Evolutionary conservation across 1,139 yeast species (phyloP).

Genomic region (Kluyveromyces sp.): DNA sequence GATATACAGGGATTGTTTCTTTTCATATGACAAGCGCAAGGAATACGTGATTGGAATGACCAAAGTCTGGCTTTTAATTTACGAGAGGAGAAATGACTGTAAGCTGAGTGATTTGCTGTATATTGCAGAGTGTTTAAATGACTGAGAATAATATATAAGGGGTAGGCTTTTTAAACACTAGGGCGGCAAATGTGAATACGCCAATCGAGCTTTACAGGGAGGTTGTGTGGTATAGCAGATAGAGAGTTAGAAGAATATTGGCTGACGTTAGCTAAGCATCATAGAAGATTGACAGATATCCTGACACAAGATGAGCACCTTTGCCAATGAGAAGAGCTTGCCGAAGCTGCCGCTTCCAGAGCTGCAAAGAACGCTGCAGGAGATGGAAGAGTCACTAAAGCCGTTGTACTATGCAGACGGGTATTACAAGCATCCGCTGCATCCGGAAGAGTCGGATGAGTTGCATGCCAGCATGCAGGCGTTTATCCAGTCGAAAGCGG

Average conservation of each 20-base stretch:
- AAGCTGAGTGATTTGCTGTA: no score
- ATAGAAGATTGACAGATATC: no score
- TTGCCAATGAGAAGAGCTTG: conserved; percentile 9
- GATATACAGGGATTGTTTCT: no score
- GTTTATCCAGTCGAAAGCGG: conserved; percentile 39
- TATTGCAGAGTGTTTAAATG: no score
- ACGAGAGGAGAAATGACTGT: no score
- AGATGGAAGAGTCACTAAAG: conserved; percentile 25
- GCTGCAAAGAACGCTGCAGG: conserved; percentile 18
- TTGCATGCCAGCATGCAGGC: conserved; percentile 31
- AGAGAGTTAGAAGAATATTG: no score
- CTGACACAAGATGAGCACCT: no score
- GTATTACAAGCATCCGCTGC: conserved; percentile 25
- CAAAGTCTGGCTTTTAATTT: neutral
- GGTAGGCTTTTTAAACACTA: neutral
- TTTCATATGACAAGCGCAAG: no score
- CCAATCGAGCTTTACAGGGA: no score
- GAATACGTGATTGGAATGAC: no score
- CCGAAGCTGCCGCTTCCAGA: conserved; percentile 29
- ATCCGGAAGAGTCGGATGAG: conserved; percentile 19
- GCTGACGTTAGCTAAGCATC: no score
- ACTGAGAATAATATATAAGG: neutral
- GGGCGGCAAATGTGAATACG: neutral
- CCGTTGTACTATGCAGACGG: conserved; percentile 31
- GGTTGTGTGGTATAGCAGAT: no score